Percentiles rank a stretch among this genome's conserved stretches.
phyloP scores from a whole-genome alignment of 306 rosid genomes.

The Begonia fuchsioides region DNA sequence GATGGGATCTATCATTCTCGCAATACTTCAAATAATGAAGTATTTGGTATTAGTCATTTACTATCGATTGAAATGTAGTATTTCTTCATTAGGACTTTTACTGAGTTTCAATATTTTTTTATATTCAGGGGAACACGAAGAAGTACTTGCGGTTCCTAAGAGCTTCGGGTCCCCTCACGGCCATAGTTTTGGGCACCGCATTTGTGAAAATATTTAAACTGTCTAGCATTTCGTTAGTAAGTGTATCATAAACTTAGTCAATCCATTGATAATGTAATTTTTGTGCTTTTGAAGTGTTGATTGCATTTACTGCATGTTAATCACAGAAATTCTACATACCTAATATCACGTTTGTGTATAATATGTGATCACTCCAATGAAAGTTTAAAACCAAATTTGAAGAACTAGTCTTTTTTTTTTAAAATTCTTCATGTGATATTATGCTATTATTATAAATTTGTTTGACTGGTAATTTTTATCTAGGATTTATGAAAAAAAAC shows the following conservation, averaged over 20 bases:
- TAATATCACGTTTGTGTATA: no score
- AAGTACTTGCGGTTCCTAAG: conserved; percentile 74
- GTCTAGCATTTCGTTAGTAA: conserved; percentile 73
- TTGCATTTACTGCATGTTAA: neutral
- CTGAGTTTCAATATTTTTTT: conserved; percentile 13
- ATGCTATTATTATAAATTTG: no score
- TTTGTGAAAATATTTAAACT: conserved; percentile 56
- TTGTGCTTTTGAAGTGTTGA: no score
- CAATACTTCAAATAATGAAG: conserved; percentile 68
- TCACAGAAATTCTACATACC: neutral
- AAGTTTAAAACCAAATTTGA: no score
- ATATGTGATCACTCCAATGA: no score
- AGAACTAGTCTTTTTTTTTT: no score
- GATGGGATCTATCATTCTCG: conserved; percentile 70
- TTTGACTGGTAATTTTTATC: no score
- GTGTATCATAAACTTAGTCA: conserved; percentile 18
- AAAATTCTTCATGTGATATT: no score
- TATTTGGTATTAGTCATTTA: conserved; percentile 55
- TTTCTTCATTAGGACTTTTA: conserved; percentile 12
- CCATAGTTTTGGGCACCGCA: conserved; percentile 55
- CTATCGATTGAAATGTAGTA: conserved; percentile 6
- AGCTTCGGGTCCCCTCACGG: conserved; percentile 92
- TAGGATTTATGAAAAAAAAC: no score
- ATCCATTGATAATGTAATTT: conserved; percentile 4
- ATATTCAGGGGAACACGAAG: conserved; percentile 72